Evolutionary conservation across 306 rosid species (phyloP).

Genomic region (Acacia acuminata): DNA sequence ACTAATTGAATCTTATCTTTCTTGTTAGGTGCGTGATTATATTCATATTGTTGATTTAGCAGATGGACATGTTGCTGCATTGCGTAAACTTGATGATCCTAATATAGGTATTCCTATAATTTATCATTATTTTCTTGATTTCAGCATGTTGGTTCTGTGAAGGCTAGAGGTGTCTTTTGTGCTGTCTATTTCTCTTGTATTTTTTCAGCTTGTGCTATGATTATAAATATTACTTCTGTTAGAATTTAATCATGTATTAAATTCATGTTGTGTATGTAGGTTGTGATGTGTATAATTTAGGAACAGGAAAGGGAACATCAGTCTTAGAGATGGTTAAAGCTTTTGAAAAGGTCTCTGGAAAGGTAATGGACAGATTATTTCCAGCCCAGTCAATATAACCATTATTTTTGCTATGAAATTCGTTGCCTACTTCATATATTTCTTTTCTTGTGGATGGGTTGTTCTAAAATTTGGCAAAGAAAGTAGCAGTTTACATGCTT

Average conservation of each 20-base stretch:
- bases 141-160: background rate
- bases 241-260: background rate
- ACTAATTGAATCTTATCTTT: constrained; percentile 29
- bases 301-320: constrained; percentile 95
- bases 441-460: too few relatives aligned
- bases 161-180: background rate
- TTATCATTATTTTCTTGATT: background rate
- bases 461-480: too few relatives aligned
- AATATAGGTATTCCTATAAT: constrained; percentile 51
- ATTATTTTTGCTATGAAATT: too few relatives aligned
- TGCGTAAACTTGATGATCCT: constrained; percentile 68
- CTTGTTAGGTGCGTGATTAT: constrained; percentile 86
- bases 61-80: constrained; percentile 88
- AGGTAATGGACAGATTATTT: too few relatives aligned
- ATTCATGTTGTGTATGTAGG: constrained; percentile 37
- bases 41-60: constrained; percentile 95
- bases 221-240: background rate
- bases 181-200: background rate
- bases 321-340: constrained; percentile 31
- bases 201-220: too few relatives aligned
- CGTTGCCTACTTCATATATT: too few relatives aligned
- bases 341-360: too few relatives aligned
- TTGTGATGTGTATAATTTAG: constrained; percentile 92
- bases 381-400: too few relatives aligned
- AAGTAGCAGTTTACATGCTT: too few relatives aligned